Percentiles rank a stretch among this genome's conserved stretches.
These are phyloP conservation scores for Crucibulum cyathiforme DNA, from an alignment of 1,284 basidiomycete species.

Conservation along the genomic window DNA sequence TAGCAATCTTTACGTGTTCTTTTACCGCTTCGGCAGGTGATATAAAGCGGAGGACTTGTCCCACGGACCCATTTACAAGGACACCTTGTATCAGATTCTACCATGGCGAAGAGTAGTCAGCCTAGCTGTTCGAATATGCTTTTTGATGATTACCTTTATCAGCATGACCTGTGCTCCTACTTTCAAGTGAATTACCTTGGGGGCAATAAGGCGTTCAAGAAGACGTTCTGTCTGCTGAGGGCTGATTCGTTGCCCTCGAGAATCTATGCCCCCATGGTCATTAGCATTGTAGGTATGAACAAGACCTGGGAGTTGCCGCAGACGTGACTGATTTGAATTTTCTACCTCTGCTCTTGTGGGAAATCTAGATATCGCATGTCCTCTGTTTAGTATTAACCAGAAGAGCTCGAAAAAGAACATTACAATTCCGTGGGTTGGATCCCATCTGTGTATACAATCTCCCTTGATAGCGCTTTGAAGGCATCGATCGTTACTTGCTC, in stretches of 20 bases:
- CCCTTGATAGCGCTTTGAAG: constrained; percentile 69
- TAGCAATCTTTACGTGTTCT: constrained; percentile 33
- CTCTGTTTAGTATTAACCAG: constrained; percentile 4
- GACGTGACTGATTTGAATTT: constrained; percentile 70
- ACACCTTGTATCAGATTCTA: constrained; percentile 71
- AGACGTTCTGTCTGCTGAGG: constrained; percentile 32
- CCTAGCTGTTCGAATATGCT: too few relatives aligned
- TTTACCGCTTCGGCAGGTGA: constrained; percentile 39
- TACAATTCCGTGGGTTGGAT: constrained; percentile 84
- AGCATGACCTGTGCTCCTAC: constrained; percentile 75
- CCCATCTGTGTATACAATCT: constrained; percentile 69
- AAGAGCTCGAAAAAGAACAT: constrained; percentile 1
- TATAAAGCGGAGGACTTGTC: constrained; percentile 69
- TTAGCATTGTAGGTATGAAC: constrained; percentile 40
- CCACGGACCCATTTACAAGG: constrained; percentile 88
- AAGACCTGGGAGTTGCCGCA: constrained; percentile 51
- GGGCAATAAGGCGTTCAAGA: constrained; percentile 44
- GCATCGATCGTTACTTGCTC: constrained; percentile 58
- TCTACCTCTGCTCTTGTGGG: constrained; percentile 87
- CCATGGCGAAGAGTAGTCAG: neutral
- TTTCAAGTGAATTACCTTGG: constrained; percentile 39
- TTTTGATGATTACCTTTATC: constrained; percentile 51
- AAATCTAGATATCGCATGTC: constrained; percentile 54
- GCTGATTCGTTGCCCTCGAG: constrained; percentile 31
- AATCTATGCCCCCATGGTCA: constrained; percentile 40